Evolutionary conservation across 768 basidiomycete genomes (phyloP), one percentile per base, ranked within the genome.

Genomic region (Auriculariales sp.): DNA sequence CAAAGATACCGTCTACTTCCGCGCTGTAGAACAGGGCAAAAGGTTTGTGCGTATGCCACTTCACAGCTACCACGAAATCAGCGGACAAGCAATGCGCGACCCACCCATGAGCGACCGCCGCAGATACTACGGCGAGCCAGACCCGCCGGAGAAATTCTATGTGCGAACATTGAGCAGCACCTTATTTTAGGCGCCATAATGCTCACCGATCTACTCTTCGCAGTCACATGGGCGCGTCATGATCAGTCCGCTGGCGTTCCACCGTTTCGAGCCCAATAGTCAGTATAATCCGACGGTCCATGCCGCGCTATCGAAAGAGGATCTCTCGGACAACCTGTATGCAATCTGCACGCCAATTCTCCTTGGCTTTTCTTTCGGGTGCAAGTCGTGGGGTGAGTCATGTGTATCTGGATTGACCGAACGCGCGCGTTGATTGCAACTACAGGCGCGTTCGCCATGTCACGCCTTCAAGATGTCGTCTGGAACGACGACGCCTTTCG

Each of bases 201-300:
- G n/a, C n/a, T n/a, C n/a, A n/a, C n/a, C n/a, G n/a, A n/a, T n/a
- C n/a, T n/a, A n/a, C n/a, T n/a, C n/a, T n/a, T n/a, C n/a, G n/a
- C n/a, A n/a, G n/a, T n/a, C n/a, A n/a, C n/a, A 57, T 25, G 61
- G 61, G 28, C 57, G 62, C 7, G 55, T 60, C 12, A 62, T 64
- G 61, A 60, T 62, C 28, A 54, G 58, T 49, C 56, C 60, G 5
- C 35, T 46, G 22, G 49, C 61, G 3, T 64, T 59, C 52, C n/a
- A 55, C 3, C 32, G 45, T 15, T 62, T 58, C 48, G 47, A 62
- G 33, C 57, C 58, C 3, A 54, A 59, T 29, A 51, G 45, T 24
- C 31, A 46, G 2, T 55, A 44, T 49, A 61, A 61, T 48, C 44
- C 49, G 29, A 3, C 22, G 1, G 57, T 64, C 17, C 45, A 49